Evolutionary conservation across 1,284 basidiomycete species (phyloP).

Genomic region (Rhizoctonia solani): DNA sequence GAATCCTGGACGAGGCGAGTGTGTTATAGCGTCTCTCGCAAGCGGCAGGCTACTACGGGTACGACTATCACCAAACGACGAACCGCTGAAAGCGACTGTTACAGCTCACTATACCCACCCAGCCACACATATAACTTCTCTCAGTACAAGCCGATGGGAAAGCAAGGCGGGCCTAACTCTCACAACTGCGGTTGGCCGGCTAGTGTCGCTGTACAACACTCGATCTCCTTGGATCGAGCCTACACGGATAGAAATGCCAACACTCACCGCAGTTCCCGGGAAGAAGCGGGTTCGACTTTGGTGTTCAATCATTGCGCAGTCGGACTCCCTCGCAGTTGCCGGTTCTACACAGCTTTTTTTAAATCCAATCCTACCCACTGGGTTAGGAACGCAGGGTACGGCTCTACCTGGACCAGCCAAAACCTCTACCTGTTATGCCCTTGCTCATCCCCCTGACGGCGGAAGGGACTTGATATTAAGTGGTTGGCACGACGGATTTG

Average conservation of each 20-base stretch:
- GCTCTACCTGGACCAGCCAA: constrained; percentile 47
- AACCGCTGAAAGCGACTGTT: background rate
- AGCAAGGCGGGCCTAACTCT: background rate
- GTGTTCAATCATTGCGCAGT: constrained; percentile 3
- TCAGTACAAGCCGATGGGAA: constrained; percentile 1
- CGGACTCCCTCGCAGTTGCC: constrained; percentile 46
- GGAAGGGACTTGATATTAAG: constrained; percentile 66
- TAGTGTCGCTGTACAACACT: constrained; percentile 42
- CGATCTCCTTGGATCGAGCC: constrained; percentile 43
- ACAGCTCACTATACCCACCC: constrained; percentile 18
- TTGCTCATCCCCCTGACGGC: constrained; percentile 50
- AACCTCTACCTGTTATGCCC: constrained; percentile 68
- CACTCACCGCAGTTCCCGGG: constrained; percentile 51
- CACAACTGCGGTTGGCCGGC: constrained; percentile 42
- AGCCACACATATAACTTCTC: background rate
- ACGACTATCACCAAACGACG: background rate
- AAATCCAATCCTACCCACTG: constrained; percentile 53
- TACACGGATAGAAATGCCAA: constrained; percentile 53
- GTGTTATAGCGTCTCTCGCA: background rate
- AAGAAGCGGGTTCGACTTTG: constrained; percentile 5
- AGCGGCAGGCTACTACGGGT: constrained; percentile 8
- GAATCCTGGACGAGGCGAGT: background rate
- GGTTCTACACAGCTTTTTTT: constrained; percentile 45
- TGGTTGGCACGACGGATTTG: constrained; percentile 76
- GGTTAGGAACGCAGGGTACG: constrained; percentile 49